phyloP scores from a whole-genome alignment of 768 basidiomycete genomes.

The Podaxis carcinomalis region DNA sequence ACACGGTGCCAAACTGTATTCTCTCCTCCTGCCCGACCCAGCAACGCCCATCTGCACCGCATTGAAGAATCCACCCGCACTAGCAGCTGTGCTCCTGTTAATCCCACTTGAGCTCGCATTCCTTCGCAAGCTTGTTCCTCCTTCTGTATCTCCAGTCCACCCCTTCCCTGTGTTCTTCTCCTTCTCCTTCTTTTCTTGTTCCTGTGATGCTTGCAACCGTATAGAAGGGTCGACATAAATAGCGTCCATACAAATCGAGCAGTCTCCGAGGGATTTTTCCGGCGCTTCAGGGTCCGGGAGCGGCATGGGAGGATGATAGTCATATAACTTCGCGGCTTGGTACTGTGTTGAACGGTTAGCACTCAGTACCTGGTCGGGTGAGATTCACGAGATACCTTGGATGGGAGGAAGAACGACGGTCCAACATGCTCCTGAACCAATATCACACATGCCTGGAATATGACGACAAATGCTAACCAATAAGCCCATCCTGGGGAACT shows the following conservation, averaged over 20 bases:
- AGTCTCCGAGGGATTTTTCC: conserved; percentile 77
- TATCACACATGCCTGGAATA: conserved; percentile 57
- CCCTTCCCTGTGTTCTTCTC: conserved; percentile 18
- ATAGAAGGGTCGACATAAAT: conserved; percentile 51
- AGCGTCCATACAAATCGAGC: conserved; percentile 91
- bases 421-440: conserved; percentile 74
- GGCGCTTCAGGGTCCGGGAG: conserved; percentile 70
- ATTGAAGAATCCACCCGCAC: conserved; percentile 31
- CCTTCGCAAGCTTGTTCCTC: conserved; percentile 17
- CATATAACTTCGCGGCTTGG: conserved; percentile 56
- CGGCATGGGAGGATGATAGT: conserved; percentile 83
- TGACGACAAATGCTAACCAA: conserved; percentile 52
- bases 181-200: conserved; percentile 28
- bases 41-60: conserved; percentile 42
- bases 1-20: conserved; percentile 85
- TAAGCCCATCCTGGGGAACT: conserved; percentile 61
- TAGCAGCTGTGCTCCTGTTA: conserved; percentile 13
- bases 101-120: neutral
- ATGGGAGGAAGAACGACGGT: conserved; percentile 81
- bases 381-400: conserved; percentile 29
- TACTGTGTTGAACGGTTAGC: conserved; percentile 39
- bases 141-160: neutral
- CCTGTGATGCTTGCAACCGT: conserved; percentile 27
- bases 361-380: neutral
- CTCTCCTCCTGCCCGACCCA: conserved; percentile 47